These are phyloP conservation scores for Thalassiosira delicatula DNA, from an alignment of 352 stramenopile genomes.

Conservation along the genomic window DNA sequence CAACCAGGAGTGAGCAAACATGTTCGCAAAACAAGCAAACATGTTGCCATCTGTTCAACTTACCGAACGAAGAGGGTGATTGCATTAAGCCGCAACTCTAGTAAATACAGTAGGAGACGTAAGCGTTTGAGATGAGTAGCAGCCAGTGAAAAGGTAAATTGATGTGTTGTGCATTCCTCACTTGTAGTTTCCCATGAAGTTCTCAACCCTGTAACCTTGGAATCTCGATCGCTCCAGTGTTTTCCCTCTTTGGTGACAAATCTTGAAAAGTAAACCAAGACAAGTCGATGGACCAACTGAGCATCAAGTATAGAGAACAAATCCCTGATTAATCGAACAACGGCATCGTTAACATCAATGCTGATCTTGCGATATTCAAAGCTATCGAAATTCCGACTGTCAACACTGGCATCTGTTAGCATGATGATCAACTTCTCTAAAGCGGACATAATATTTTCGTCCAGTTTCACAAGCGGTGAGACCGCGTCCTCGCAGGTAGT, in stretches of 20 bases:
- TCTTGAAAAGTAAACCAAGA: slow-evolving; percentile 80
- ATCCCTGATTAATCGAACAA: slow-evolving; percentile 83
- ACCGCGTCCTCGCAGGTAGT: slow-evolving; percentile 34
- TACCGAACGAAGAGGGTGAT: slow-evolving; percentile 79
- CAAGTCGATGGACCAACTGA: slow-evolving; percentile 76
- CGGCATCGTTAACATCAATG: slow-evolving; percentile 85
- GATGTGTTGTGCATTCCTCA: slow-evolving; percentile 25
- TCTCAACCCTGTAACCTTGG: slow-evolving; percentile 76
- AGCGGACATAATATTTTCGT: slow-evolving; percentile 69
- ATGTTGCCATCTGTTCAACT: slow-evolving; percentile 1
- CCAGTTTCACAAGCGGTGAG: slow-evolving; percentile 73
- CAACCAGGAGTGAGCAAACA: slow-evolving; percentile 13
- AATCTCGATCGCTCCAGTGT: slow-evolving; percentile 81
- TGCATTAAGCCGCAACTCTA: slow-evolving; percentile 82
- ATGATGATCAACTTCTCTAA: slow-evolving; percentile 80
- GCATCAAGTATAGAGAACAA: slow-evolving; percentile 83
- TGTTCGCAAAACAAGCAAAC: background rate
- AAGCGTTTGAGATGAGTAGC: slow-evolving; percentile 5
- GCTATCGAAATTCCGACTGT: slow-evolving; percentile 85
- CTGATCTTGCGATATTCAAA: slow-evolving; percentile 82
- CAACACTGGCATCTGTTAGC: slow-evolving; percentile 82
- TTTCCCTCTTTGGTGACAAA: slow-evolving; percentile 80
- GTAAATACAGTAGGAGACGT: slow-evolving; percentile 8
- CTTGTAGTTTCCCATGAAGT: slow-evolving; percentile 82
- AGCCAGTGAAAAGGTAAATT: background rate